Evolutionary conservation across 768 basidiomycete genomes (phyloP), one percentile per base, ranked within the genome.

Genomic region (Trichaptum fuscoviolaceum): DNA sequence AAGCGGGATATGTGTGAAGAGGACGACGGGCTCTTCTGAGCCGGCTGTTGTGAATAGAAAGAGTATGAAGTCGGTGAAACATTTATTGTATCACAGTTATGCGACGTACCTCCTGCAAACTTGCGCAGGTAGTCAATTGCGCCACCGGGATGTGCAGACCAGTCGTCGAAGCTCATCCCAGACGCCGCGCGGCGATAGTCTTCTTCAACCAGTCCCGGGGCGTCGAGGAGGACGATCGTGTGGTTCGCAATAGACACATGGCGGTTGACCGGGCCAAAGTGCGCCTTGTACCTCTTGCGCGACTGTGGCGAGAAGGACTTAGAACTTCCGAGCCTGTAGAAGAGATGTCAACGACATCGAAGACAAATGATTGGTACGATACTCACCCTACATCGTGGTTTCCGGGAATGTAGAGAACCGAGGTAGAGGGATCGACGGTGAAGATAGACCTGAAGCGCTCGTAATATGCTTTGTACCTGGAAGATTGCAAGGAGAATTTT

Each of bases 1-100:
- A 9, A 98, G 84, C n/a, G 96, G 96, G 62, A 98, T 93, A 73
- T 98, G 96, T 1, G 85, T 89, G 66, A 97, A 85, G 30, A 96
- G 79, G 24, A 96, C 79, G n/a, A 84, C 75, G 0, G 91, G 89
- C 36, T 82, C 77, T 23, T 65, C 69, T 65, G 75, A 70, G 42
- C 70, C 69, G 27, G 72, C 80, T 80, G 68, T n/a, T n/a, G 7
- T 65, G 71, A 68, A 58, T 74, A 78, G 79, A 63, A 60, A 61
- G 58, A 9, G 61, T 24, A 67, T 52, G 12, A 52, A 15, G 12
- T 52, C 25, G 59, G 15, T 12, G 30, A 61, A 61, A 61, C 24
- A 34, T 25, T 7, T 12, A 61, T 18, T 9, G 15, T 7, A 20
- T 5, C 15, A 23, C 10, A 34, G 15, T 7, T 75, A 72, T 24